A percentile compares a stretch with the other conserved stretches of the same genome.
phyloP scores from a whole-genome alignment of 169 alveolate species.

The Babesia ovis region DNA sequence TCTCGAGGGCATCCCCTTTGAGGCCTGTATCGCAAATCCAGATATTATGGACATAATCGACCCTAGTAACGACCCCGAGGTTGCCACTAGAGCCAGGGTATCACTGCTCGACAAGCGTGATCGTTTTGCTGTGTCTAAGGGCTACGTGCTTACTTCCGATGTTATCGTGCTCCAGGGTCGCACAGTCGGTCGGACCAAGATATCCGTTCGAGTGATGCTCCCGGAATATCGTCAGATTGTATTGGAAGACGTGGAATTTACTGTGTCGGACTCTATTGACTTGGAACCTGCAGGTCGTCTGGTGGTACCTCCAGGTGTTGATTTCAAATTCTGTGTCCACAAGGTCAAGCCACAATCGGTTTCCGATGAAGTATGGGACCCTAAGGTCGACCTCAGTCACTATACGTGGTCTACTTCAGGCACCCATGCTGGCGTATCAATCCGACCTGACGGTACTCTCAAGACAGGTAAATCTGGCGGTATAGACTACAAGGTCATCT shows the following conservation, averaged over 20 bases:
- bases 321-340: slow-evolving; percentile 36
- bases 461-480: slow-evolving; percentile 27
- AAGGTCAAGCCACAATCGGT: slow-evolving; percentile 23
- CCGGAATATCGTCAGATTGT: slow-evolving; percentile 55
- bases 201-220: slow-evolving; percentile 43
- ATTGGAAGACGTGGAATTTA: slow-evolving; percentile 60
- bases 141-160: slow-evolving; percentile 49
- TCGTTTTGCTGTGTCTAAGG: slow-evolving; percentile 39
- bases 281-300: slow-evolving; percentile 43
- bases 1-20: slow-evolving; percentile 66
- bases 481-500: slow-evolving; percentile 17
- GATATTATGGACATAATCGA: slow-evolving; percentile 46
- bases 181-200: slow-evolving; percentile 48
- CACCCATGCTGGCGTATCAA: slow-evolving; percentile 8
- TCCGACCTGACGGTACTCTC: slow-evolving; percentile 25
- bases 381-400: slow-evolving; percentile 20
- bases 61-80: slow-evolving; percentile 57
- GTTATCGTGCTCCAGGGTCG: slow-evolving; percentile 63
- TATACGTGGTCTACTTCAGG: slow-evolving; percentile 58
- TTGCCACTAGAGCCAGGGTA: slow-evolving; percentile 48
- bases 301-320: slow-evolving; percentile 30
- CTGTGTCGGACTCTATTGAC: slow-evolving; percentile 55
- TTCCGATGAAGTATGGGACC: slow-evolving; percentile 16
- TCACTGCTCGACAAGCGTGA: slow-evolving; percentile 38
- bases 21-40: slow-evolving; percentile 28